Conservation (phyloP, 75 land plant species). For the Pinus albicaulis region DNA sequence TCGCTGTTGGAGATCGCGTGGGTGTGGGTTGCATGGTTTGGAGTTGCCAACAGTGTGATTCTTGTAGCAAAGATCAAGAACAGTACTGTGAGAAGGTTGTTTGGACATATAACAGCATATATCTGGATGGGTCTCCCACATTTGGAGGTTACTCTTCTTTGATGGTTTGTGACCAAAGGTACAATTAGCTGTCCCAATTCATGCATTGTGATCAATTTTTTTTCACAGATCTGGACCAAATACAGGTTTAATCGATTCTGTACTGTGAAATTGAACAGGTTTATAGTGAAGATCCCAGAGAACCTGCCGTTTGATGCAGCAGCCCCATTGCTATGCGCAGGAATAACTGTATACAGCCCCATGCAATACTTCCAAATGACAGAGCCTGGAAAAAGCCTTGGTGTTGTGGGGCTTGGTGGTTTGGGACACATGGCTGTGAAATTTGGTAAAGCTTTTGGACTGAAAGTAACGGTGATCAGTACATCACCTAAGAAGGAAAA, state of each 20-base stretch:
- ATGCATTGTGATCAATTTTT: no score
- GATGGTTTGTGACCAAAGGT: slow-evolving; percentile 19
- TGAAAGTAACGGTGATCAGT: slow-evolving; percentile 53
- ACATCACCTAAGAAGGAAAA: slow-evolving; percentile 40
- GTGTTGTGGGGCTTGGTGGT: slow-evolving; percentile 60
- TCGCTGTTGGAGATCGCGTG: slow-evolving; percentile 68
- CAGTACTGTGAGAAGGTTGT: not conserved
- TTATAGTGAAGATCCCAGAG: slow-evolving; percentile 19
- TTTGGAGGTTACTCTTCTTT: slow-evolving; percentile 29
- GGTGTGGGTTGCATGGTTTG: slow-evolving; percentile 72
- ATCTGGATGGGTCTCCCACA: slow-evolving; percentile 20
- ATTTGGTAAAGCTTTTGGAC: slow-evolving; percentile 55
- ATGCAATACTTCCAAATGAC: slow-evolving; percentile 30
- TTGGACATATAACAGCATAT: slow-evolving; percentile 16
- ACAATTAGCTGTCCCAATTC: not conserved
- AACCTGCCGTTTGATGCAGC: slow-evolving; percentile 29
- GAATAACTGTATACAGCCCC: slow-evolving; percentile 45
- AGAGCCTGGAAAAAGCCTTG: slow-evolving; percentile 28
- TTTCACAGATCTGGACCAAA: no score
- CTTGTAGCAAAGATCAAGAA: slow-evolving; percentile 42
- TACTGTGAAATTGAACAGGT: not conserved
- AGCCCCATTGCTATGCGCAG: slow-evolving; percentile 39
- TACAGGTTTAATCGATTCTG: not conserved
- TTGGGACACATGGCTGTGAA: slow-evolving; percentile 61
- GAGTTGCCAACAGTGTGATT: slow-evolving; percentile 17